Base-by-base conservation (phyloP, 192 early-diverging fungal species). In the Podochytrium sp. region DNA sequence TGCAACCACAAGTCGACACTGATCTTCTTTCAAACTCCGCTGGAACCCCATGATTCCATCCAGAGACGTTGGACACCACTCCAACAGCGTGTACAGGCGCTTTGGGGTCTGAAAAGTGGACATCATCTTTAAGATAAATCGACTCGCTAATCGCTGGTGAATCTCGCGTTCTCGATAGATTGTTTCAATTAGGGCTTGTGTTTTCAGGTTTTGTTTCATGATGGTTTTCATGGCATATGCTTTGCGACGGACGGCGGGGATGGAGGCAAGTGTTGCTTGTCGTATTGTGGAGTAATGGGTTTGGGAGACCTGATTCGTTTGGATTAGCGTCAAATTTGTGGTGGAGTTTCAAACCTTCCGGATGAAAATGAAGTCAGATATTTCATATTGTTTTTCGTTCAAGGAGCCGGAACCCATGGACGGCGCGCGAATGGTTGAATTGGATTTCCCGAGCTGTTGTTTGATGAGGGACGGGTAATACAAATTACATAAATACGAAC, bases 1-100 rank as follows among this genome's bases (percentile, higher is more conserved):
- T 14, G 62, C 63, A 3, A 75, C 51, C 42, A 78, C 89, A 65
- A 89, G 87, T 40, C 86, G 85, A 38, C 86, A 87, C 14, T 66
- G 51, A 27, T 75, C 58, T 38, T 75, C 74, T 23, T 33, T 66
- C 10, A 75, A 40, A 32, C 6, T 39, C 42, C 72, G 23, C 35
- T 74, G 72, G 20, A 64, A 62, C 1, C 50, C 61, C 72, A 74
- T 63, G 1, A 74, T 10, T 20, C 20, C 16, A 29, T 74, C 59
- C 32, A 74, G 27, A 1, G 59, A 50, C 23, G 25, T 32, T 16
- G 72, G 72, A 51, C 59, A 60, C 72, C 72, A 74, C 51, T 74
- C 72, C n/a, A 74, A 25, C 20, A 74, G 25, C 5, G 33, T 53
- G 27, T 63, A 74, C 10, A 74, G 61, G 4, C 47, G 27, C 51